Conservation (phyloP, 2,329 filamentous ascomycete species). For the Botrytis paeoniae region DNA sequence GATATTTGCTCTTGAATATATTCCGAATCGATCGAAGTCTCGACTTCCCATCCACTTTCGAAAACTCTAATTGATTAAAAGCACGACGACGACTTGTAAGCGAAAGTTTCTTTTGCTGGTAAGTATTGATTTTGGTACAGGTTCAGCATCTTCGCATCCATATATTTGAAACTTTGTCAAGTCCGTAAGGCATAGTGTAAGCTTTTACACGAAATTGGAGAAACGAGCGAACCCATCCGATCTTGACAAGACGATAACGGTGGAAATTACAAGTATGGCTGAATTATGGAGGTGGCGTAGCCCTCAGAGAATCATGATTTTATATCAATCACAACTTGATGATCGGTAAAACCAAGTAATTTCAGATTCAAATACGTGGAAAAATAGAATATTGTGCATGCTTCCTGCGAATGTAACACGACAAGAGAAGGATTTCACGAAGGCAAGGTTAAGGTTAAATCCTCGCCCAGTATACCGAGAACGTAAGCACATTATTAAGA, state of each 20-base stretch:
- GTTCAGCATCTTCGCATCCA: background rate
- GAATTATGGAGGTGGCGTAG: slow-evolving; percentile 1
- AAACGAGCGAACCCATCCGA: background rate
- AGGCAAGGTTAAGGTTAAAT: background rate
- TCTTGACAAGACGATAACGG: background rate
- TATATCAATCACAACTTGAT: background rate
- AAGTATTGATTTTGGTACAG: background rate
- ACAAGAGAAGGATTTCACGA: background rate
- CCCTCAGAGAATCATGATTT: background rate
- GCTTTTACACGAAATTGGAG: background rate
- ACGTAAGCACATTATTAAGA: background rate
- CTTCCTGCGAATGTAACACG: slow-evolving; percentile 1
- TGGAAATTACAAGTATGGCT: background rate
- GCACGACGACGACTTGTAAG: background rate
- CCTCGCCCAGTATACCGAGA: background rate
- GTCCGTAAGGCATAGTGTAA: background rate
- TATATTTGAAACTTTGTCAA: background rate
- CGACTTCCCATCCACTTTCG: background rate
- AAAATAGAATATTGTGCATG: background rate
- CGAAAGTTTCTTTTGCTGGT: background rate
- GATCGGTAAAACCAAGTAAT: background rate
- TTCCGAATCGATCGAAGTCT: background rate
- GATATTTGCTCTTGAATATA: background rate
- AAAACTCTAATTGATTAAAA: slow-evolving; percentile 2
- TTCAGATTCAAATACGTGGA: background rate